A percentile compares a stretch with the other conserved stretches of the same genome.
Evolutionary conservation across 2,329 filamentous ascomycete genomes (phyloP).

Genomic region (Ophiocordyceps sinensis): DNA sequence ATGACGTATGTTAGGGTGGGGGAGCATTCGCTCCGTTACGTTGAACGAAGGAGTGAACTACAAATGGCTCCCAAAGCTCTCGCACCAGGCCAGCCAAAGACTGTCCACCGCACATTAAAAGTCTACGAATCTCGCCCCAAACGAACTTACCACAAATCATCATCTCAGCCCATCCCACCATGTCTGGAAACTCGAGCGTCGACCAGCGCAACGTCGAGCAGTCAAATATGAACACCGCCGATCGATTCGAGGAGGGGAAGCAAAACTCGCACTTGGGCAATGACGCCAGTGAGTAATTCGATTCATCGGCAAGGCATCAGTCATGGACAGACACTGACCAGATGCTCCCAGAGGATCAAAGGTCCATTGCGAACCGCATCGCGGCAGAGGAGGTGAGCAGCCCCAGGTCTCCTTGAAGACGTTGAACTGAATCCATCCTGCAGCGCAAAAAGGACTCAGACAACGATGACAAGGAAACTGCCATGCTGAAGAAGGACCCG

Average conservation of each 20-base stretch:
- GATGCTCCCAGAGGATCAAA: constrained; percentile 44
- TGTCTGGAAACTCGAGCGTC: constrained; percentile 44
- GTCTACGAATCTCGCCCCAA: neutral
- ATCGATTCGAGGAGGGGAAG: constrained; percentile 59
- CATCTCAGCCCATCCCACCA: constrained; percentile 3
- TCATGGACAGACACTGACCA: neutral
- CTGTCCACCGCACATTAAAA: neutral
- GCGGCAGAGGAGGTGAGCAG: constrained; percentile 43
- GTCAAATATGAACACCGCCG: constrained; percentile 31
- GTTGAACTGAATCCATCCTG: constrained; percentile 5
- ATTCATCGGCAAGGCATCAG: neutral
- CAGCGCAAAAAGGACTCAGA: constrained; percentile 26
- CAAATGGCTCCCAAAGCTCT: neutral
- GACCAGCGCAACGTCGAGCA: constrained; percentile 56
- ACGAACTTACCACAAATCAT: neutral
- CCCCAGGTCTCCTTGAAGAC: neutral
- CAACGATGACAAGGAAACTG: constrained; percentile 25
- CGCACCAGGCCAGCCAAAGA: neutral
- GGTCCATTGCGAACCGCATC: constrained; percentile 57
- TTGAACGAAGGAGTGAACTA: neutral
- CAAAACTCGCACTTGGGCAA: constrained; percentile 50
- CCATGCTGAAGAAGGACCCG: constrained; percentile 40
- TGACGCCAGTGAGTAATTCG: constrained; percentile 50
- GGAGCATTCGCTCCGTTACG: constrained; percentile 7
- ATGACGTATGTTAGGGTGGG: constrained; percentile 15